Base-by-base conservation (phyloP, 257 asterid genomes). In the Voacanga thouarsii region DNA sequence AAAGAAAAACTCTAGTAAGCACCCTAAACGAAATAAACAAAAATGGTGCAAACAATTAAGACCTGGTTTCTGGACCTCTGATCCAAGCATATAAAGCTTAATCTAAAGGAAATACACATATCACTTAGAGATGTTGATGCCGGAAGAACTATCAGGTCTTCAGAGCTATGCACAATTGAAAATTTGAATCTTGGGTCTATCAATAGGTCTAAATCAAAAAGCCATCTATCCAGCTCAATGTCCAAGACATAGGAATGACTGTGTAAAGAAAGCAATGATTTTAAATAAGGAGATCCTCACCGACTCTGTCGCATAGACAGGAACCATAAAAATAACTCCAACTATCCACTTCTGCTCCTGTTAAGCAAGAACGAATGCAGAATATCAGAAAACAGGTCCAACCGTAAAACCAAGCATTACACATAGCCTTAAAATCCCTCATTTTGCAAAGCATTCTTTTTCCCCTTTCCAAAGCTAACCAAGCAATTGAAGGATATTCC, bases 271-370 rank as follows among this genome's bases (percentile, higher is more conserved):
- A 23, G 63, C 47, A 37, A 77, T 57, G 37, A 23, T n/a, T 57
- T 47, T 26, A 44, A 14, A 60, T 18, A 55, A 49, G 39, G 71
- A 75, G 73, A 71, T 77, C 78, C 95, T 90, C 78, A 95, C 98
- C 5, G 99, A 96, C 82, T 96, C 97, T 65, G 89, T 87, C 33
- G 97, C 93, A 88, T 93, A 96, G 59, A 89, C 97, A 41, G 99
- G 99, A 76, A 93, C 99, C 92, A 93, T 89, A 85, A 90, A 92
- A 53, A 93, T 47, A 81, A 96, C 92, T 33, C 87, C 91, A 79
- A 92, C 99, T 10, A 93, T 84, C 99, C 99, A 96, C 78, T 96
- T 96, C 73, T 96, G 98, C 90, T 93, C 99, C 97, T 93, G 90
- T 30, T 65, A 81, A 74, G 83, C 75, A 37, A 12, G 43, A 47